These are phyloP conservation scores for Crotalaria pallida DNA, from an alignment of 306 rosid genomes.

Conservation along the genomic window DNA sequence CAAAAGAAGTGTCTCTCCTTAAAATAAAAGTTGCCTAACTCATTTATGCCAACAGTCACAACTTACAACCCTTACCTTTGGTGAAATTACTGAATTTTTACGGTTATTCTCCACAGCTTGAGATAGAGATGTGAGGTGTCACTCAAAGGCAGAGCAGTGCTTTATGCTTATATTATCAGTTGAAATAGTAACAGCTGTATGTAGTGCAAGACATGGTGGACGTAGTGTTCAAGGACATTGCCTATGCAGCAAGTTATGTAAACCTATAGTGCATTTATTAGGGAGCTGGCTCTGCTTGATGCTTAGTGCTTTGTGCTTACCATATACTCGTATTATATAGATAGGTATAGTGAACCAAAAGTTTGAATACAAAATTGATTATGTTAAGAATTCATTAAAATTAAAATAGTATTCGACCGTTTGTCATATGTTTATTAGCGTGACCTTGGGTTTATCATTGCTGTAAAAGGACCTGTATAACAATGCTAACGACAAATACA, in stretches of 20 bases:
- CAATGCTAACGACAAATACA: not conserved
- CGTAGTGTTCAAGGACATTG: slow-evolving; percentile 20
- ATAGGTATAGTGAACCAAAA: not conserved
- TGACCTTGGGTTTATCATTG: slow-evolving; percentile 18
- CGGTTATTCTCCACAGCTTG: not conserved
- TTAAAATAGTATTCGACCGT: not conserved
- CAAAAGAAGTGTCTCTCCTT: not conserved
- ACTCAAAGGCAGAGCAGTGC: not conserved
- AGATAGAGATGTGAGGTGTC: not conserved
- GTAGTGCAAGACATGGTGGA: not conserved
- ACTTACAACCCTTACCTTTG: not conserved
- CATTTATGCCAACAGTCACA: not conserved
- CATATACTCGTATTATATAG: no score
- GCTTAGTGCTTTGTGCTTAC: no score
- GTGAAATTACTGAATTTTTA: not conserved
- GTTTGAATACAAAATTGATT: not conserved
- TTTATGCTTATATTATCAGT: not conserved
- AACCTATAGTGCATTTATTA: not conserved
- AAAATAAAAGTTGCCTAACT: not conserved
- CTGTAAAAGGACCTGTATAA: not conserved
- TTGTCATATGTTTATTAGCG: not conserved
- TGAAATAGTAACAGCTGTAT: not conserved
- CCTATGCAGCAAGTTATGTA: not conserved
- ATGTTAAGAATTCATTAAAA: not conserved
- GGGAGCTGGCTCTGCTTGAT: not conserved